phyloP scores from a whole-genome alignment of 2,329 filamentous ascomycete genomes.

The Coniella lustricola region DNA sequence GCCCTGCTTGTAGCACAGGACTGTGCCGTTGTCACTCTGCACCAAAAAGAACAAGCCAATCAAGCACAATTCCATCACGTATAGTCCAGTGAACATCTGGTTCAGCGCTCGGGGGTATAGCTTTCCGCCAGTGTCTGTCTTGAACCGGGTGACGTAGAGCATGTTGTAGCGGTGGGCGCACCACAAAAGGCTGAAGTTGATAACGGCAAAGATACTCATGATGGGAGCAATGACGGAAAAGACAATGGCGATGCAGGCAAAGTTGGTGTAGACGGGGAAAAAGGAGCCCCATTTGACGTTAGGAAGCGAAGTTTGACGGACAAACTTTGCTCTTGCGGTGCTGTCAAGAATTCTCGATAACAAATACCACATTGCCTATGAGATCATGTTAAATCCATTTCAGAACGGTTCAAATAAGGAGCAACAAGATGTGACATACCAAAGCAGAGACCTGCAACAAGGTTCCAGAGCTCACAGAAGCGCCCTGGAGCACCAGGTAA shows the following conservation, averaged over 20 bases:
- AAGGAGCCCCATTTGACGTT: conserved; percentile 84
- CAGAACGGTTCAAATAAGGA: not conserved
- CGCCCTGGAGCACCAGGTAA: conserved; percentile 92
- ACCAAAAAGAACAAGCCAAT: conserved; percentile 86
- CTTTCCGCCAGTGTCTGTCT: conserved; percentile 84
- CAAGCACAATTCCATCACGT: conserved; percentile 87
- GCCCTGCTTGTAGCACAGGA: conserved; percentile 66
- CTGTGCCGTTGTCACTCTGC: conserved; percentile 43
- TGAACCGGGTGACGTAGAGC: conserved; percentile 86
- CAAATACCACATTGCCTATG: conserved; percentile 64
- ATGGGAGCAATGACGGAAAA: conserved; percentile 86
- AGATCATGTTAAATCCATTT: not conserved
- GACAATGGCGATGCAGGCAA: conserved; percentile 84
- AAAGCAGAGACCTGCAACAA: conserved; percentile 77
- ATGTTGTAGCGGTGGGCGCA: conserved; percentile 95
- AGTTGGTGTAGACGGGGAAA: conserved; percentile 94
- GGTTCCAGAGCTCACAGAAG: conserved; percentile 84
- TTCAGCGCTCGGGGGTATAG: conserved; percentile 90
- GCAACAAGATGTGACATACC: conserved; percentile 26
- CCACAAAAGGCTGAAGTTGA: conserved; percentile 90
- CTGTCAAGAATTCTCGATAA: conserved; percentile 75
- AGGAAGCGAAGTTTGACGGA: conserved; percentile 69
- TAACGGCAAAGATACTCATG: conserved; percentile 85
- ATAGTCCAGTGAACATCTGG: conserved; percentile 89
- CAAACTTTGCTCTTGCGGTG: conserved; percentile 77